phyloP scores from a whole-genome alignment of 2,329 filamentous ascomycete genomes.

The Tympanopsis confertula region DNA sequence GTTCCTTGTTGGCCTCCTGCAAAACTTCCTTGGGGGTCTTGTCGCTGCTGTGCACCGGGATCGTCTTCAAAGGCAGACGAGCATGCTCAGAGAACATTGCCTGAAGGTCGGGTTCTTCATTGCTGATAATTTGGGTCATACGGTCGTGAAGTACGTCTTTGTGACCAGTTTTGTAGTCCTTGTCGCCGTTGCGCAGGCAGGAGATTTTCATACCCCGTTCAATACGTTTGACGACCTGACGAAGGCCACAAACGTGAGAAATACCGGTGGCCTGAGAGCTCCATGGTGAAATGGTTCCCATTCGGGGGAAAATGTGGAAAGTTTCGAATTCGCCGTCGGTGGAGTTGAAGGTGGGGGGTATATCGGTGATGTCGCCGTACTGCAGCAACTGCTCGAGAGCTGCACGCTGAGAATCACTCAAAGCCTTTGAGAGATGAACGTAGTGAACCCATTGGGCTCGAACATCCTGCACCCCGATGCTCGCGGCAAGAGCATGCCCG shows the following conservation, averaged over 20 bases:
- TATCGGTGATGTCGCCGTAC: constrained; percentile 1
- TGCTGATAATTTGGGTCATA: constrained; percentile 80
- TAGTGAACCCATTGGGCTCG: constrained; percentile 1
- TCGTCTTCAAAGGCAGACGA: constrained; percentile 54
- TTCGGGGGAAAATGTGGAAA: constrained; percentile 67
- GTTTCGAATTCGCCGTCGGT: constrained; percentile 39
- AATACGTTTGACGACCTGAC: constrained; percentile 59
- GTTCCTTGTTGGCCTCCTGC: constrained; percentile 69
- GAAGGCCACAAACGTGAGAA: constrained; percentile 78
- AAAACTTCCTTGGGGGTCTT: constrained; percentile 60
- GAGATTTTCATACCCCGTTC: constrained; percentile 77
- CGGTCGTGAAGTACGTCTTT: constrained; percentile 75
- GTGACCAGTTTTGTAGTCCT: constrained; percentile 38
- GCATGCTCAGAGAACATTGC: constrained; percentile 66
- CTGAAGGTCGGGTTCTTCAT: constrained; percentile 55
- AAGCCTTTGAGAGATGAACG: background rate
- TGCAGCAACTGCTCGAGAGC: background rate
- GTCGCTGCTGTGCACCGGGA: constrained; percentile 60
- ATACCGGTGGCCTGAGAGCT: constrained; percentile 93
- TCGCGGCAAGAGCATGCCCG: background rate
- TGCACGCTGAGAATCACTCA: background rate
- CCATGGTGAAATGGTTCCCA: constrained; percentile 72
- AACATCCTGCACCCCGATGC: background rate
- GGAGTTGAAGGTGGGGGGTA: background rate
- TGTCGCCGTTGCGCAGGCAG: constrained; percentile 43